phyloP scores from a whole-genome alignment of 352 stramenopile species.

The Aphanomyces stellatus region DNA sequence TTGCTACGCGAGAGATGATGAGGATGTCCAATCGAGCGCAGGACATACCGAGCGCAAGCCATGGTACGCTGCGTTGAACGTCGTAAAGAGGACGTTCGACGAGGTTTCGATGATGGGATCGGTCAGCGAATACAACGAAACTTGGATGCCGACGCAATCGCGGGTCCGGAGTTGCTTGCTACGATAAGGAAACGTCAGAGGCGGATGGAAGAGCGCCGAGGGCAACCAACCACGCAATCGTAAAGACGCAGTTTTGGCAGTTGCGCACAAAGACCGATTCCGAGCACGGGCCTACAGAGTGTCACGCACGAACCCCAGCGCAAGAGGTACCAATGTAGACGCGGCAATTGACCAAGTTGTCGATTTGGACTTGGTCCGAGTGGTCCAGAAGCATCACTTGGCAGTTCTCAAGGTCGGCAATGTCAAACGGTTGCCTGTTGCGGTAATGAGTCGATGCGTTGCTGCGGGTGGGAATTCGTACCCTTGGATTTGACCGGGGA shows the following conservation, averaged over 20 bases:
- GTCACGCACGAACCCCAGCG: not conserved
- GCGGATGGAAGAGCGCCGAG: not conserved
- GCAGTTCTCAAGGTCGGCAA: conserved; percentile 75
- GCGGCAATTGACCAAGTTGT: conserved; percentile 78
- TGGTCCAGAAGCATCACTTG: conserved; percentile 81
- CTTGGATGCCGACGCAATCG: conserved; percentile 71
- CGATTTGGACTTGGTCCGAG: conserved; percentile 86
- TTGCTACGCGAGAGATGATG: conserved; percentile 28
- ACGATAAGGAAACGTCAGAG: not conserved
- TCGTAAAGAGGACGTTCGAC: conserved; percentile 72
- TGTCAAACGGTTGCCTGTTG: conserved; percentile 75
- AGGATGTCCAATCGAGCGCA: not conserved
- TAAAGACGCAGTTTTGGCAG: conserved; percentile 86
- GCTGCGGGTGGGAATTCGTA: not conserved
- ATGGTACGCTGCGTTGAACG: conserved; percentile 83
- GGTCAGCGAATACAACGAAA: conserved; percentile 86
- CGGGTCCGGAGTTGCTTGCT: conserved; percentile 87
- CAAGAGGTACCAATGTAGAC: conserved; percentile 75
- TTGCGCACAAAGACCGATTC: conserved; percentile 88
- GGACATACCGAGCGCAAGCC: conserved; percentile 40
- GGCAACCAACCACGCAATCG: conserved; percentile 55
- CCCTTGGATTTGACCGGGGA: conserved; percentile 69
- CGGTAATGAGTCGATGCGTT: not conserved
- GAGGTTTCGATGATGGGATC: conserved; percentile 91
- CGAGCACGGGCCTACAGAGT: conserved; percentile 42